Evolutionary conservation across 129 eudicot species (phyloP).

Genomic region (Saussurea involucrata): DNA sequence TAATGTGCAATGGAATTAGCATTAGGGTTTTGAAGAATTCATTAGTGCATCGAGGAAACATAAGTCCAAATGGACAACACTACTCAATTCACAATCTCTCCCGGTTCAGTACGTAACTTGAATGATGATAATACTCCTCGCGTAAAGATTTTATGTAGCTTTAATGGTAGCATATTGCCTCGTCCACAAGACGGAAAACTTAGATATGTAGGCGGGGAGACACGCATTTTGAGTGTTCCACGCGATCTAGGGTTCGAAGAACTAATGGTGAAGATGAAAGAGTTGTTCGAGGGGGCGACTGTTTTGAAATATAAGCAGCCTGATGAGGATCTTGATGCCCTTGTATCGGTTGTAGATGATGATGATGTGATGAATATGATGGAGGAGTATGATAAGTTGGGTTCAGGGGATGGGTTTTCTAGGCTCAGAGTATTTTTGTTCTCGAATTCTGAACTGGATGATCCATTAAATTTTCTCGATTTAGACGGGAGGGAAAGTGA

Average conservation of each 20-base stretch:
- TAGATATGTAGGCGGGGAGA: constrained; percentile 91
- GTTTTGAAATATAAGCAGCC: constrained; percentile 86
- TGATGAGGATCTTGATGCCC: constrained; percentile 93
- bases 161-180: constrained; percentile 75
- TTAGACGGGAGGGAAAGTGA: constrained; percentile 70
- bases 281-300: constrained; percentile 56
- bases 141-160: constrained; percentile 86
- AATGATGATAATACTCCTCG: constrained; percentile 51
- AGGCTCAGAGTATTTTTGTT: constrained; percentile 68
- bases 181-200: constrained; percentile 92
- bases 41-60: constrained; percentile 7
- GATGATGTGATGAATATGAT: constrained; percentile 92
- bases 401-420: constrained; percentile 71
- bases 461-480: constrained; percentile 53
- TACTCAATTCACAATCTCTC: constrained; percentile 23
- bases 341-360: constrained; percentile 87
- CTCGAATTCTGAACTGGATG: constrained; percentile 60
- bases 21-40: constrained; percentile 18
- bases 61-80: constrained; percentile 57
- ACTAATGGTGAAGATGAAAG: constrained; percentile 76
- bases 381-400: constrained; percentile 93
- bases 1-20: constrained; percentile 34
- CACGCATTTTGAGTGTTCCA: constrained; percentile 66
- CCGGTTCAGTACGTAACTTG: constrained; percentile 37
- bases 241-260: constrained; percentile 61